These are phyloP conservation scores for Pezicula carpinea DNA, from an alignment of 2,329 filamentous ascomycete genomes.

Conservation along the genomic window DNA sequence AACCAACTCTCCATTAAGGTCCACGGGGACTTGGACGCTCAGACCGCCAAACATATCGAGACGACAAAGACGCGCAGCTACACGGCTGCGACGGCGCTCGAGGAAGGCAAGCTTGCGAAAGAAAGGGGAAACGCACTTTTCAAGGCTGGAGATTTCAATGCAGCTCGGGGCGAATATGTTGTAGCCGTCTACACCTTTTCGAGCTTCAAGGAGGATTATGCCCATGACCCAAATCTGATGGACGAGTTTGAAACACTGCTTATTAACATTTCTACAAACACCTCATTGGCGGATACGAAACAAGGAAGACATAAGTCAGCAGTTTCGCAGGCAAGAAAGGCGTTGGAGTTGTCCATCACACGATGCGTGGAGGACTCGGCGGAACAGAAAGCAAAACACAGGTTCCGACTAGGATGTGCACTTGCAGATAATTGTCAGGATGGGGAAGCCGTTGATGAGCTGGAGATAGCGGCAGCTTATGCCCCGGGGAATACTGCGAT, in stretches of 20 bases:
- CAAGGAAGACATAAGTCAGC: not conserved
- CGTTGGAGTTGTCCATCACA: not conserved
- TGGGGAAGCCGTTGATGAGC: not conserved
- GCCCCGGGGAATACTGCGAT: not conserved
- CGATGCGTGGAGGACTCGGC: not conserved
- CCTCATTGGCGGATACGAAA: not conserved
- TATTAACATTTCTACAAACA: conserved; percentile 1
- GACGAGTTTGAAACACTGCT: conserved; percentile 1
- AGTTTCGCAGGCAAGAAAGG: not conserved
- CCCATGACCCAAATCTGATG: not conserved
- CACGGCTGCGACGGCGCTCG: not conserved
- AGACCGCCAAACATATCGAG: not conserved
- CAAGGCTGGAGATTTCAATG: conserved; percentile 1
- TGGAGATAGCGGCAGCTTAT: not conserved
- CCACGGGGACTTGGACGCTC: not conserved
- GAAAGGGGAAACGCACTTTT: not conserved
- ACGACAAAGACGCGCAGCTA: not conserved
- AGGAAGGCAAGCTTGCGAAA: conserved; percentile 1
- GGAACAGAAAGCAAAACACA: not conserved
- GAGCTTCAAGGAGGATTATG: not conserved
- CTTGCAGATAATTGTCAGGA: conserved; percentile 1
- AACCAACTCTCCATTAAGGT: not conserved
- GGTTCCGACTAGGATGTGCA: not conserved
- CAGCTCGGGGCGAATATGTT: not conserved
- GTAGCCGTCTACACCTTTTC: not conserved